phyloP scores from a whole-genome alignment of 495 filamentous ascomycete species.

The Penicillium mononematosum region DNA sequence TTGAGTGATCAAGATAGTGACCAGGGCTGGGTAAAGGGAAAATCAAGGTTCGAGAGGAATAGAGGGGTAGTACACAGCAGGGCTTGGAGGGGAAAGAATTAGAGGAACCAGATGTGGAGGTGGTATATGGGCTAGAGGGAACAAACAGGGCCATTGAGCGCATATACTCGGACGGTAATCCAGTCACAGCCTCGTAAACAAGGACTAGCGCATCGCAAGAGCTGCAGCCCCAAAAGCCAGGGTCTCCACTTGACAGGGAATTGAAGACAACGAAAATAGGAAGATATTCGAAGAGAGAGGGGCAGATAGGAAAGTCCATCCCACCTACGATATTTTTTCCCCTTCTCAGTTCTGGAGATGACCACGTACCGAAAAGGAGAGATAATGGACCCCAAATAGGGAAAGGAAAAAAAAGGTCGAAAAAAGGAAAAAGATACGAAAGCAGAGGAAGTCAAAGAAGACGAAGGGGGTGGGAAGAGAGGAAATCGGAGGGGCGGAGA shows the following conservation, averaged over 20 bases:
- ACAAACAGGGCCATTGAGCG: conserved; percentile 9
- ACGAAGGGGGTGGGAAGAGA: conserved; percentile 23
- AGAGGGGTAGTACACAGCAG: conserved; percentile 4
- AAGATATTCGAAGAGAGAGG: conserved; percentile 13
- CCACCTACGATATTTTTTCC: conserved; percentile 17
- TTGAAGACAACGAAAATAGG: conserved; percentile 2
- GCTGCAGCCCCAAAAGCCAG: conserved; percentile 10
- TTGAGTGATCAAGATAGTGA: background rate
- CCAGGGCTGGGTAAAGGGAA: background rate
- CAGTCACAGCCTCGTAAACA: conserved; percentile 13
- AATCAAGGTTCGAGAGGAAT: background rate
- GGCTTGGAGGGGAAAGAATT: background rate
- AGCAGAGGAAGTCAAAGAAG: conserved; percentile 17
- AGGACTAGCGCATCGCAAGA: conserved; percentile 4
- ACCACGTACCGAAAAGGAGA: background rate
- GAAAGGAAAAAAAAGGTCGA: conserved; percentile 5
- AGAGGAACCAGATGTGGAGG: conserved; percentile 6
- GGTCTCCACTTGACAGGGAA: conserved; percentile 8
- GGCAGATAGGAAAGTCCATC: conserved; percentile 19
- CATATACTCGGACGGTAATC: conserved; percentile 18
- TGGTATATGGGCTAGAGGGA: background rate
- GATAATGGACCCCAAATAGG: background rate
- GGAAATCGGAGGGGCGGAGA: conserved; percentile 22
- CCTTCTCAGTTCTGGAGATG: background rate
- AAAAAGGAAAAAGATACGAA: conserved; percentile 10